phyloP scores from a whole-genome alignment of 768 basidiomycete genomes.

The Agrocybe praecox region DNA sequence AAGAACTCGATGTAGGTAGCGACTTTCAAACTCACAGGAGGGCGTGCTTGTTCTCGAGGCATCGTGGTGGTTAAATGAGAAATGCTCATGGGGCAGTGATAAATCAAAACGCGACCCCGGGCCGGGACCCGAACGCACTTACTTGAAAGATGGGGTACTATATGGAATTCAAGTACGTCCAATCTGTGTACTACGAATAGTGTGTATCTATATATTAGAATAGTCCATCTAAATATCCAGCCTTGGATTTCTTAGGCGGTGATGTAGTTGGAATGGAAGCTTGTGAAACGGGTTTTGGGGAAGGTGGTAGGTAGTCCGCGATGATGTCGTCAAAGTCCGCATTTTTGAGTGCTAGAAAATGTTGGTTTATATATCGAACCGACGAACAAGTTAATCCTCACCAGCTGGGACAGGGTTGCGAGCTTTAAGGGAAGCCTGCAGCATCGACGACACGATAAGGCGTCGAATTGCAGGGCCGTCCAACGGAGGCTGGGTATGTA shows the following conservation, averaged over 20 bases:
- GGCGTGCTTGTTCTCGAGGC: conserved; percentile 7
- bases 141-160: neutral
- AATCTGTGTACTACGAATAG: neutral
- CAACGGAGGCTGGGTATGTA: conserved; percentile 39
- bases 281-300: conserved; percentile 20
- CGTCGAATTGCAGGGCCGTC: conserved; percentile 68
- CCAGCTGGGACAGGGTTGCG: conserved; percentile 46
- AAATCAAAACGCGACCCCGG: neutral
- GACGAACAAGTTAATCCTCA: neutral
- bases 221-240: conserved; percentile 37
- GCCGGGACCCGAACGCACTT: neutral
- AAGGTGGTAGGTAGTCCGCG: conserved; percentile 66
- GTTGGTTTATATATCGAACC: conserved; percentile 6
- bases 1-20: no score
- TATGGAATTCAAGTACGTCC: neutral
- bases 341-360: conserved; percentile 38
- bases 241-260: conserved; percentile 19
- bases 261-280: conserved; percentile 13
- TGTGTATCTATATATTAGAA: conserved; percentile 20
- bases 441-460: conserved; percentile 63
- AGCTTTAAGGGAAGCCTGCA: conserved; percentile 54
- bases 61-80: neutral
- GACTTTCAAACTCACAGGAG: conserved; percentile 20
- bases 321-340: conserved; percentile 74
- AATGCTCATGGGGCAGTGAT: neutral